Evolutionary conservation across 192 early-diverging fungal genomes (phyloP).

Genomic region (Coemansia sp.): DNA sequence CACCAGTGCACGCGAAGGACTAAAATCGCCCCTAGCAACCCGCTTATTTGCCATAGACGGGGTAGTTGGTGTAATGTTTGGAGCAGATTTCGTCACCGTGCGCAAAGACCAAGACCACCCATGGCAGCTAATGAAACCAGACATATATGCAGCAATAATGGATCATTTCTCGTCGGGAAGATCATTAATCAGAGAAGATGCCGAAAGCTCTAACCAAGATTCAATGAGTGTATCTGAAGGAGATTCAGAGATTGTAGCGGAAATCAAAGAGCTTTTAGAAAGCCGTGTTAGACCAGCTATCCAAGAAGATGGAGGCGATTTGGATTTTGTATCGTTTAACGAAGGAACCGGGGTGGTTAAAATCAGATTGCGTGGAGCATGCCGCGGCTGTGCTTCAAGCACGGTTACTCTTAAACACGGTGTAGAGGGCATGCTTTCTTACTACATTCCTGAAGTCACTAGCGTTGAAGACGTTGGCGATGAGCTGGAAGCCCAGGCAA

Average conservation of each 20-base stretch:
- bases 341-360: constrained; percentile 80
- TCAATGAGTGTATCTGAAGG: constrained; percentile 54
- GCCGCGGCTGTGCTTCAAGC: constrained; percentile 86
- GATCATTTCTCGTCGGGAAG: constrained; percentile 84
- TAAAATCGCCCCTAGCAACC: constrained; percentile 84
- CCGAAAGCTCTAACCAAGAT: constrained; percentile 7
- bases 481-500: constrained; percentile 70
- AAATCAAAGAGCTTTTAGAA: constrained; percentile 99
- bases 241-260: constrained; percentile 90
- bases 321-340: constrained; percentile 90
- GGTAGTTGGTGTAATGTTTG: constrained; percentile 83
- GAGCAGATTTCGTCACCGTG: constrained; percentile 93
- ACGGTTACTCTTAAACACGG: constrained; percentile 96
- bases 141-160: constrained; percentile 95
- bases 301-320: constrained; percentile 98
- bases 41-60: constrained; percentile 93
- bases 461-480: constrained; percentile 86
- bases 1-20: constrained; percentile 65
- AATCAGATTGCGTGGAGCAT: constrained; percentile 91
- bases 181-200: constrained; percentile 64
- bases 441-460: constrained; percentile 95
- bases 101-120: constrained; percentile 82
- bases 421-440: constrained; percentile 99
- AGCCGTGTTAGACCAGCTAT: constrained; percentile 92
- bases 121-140: constrained; percentile 98